Evolutionary conservation across 352 stramenopile genomes (phyloP), one percentile per base, ranked within the genome.

Genomic region (Phytophthora pluvialis): DNA sequence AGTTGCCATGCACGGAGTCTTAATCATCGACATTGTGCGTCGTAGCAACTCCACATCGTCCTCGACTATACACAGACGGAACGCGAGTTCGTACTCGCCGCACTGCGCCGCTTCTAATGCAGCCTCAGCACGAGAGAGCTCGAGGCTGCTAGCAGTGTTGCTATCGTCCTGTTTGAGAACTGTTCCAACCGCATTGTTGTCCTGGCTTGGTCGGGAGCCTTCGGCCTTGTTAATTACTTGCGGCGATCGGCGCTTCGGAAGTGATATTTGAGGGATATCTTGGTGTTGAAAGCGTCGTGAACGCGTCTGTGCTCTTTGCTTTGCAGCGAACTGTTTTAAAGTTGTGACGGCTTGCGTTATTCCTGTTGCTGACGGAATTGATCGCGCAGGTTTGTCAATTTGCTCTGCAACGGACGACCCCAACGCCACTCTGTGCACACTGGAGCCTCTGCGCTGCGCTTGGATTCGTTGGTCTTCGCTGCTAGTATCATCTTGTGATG

Each of bases 1-100:
- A 6, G 21, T 45, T n/a, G 49, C 13, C 61, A 80, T 74, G 18
- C 70, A 78, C 25, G 76, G 76, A 28, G 57, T 62, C 3, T 62
- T 45, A 15, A 81, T 46, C 15, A 72, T 48, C 0, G 45, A 42
- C 59, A 89, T 73, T 10, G 75, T 73, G 12, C 72, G 73, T 26
- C 67, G 70, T 32, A 91, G 52, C 29, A 89, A 36, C 26, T 43
- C 38, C 15, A 75, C 54, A 42, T 87, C 72, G 28, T 89, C 82
- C 63, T 86, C 82, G 7, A 91, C 38, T 28, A 89, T 74, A 36
- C 70, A 79, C 38, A 91, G 43, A 38, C 80, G 78, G 12, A 91
- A 49, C 18, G 80, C 82, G 12, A 91, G 29, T 13, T 91, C 80
- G 25, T 60, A 59, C 28, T 89, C 72, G 1, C 72, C 72, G 21